Base-by-base conservation (phyloP, 202 grass and related monocot species). In the Setaria viridis region DNA sequence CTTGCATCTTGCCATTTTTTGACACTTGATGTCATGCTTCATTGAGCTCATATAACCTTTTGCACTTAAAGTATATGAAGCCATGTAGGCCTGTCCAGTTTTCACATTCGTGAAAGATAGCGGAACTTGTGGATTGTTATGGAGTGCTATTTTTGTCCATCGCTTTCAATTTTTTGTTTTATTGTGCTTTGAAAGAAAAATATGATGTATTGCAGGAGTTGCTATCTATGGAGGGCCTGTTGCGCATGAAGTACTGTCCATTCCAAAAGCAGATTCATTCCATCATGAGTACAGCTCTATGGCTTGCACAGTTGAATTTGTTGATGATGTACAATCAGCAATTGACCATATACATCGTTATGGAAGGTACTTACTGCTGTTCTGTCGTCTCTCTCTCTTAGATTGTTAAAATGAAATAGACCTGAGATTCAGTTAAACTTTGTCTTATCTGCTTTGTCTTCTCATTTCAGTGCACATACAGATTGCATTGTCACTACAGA, bases 331-430 rank as follows among this genome's bases (percentile, higher is more conserved):
- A 78, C 79, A 97, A 72, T 75, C 88, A 69, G 97, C 94, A 65
- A 94, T 99, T 69, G 85, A 97, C 48, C 97, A 99, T 84, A 99
- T 99, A 89, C 92, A 97, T 88, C 78, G 63, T 20, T 90, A 99
- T 69, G 97, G 97, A 89, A 99, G 97, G 97, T 99, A 87, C 48
- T 14, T 79, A 73, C 8, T 51, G 25, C 51, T 86, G 29, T 65
- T 79, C 2, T 63, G 14, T 59, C 21, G 4, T 56, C 69, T 58
- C 0, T 64, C 33, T 70, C 19, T 9, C 3, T 21, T 46, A 4
- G 25, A 41, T 74, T 33, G 2, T 16, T 46, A 20, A 63, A 55
- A 57, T 64, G 25, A 0, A 71, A 47, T 62, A 68, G 80, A 83
- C 58, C 47, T 76, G 39, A 84, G 16, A 57, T 88, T 85, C 55